Base-by-base conservation (phyloP, 805 yeast species). In the Lipomyces yamadae region DNA sequence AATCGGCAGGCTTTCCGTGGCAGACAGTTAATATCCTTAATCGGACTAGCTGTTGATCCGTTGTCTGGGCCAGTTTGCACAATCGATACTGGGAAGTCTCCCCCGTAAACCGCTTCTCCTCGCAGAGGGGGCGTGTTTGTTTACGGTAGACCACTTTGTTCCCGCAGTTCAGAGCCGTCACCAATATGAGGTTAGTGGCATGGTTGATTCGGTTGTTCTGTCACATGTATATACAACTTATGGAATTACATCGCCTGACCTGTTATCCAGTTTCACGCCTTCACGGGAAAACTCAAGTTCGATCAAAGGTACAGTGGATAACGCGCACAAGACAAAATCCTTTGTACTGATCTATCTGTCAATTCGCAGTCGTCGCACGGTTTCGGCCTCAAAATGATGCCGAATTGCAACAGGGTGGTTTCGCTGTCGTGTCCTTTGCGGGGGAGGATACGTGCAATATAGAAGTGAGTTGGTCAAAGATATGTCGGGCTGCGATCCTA, bases 321-420 rank as follows among this genome's bases (percentile, higher is more conserved):
- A 53, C 55, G 24, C 24, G 24, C 24, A 24, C 24, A 24, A 32
- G 30, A 13, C 54, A 18, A 37, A 37, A 0, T 37, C 13, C 10
- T 37, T 37, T 37, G 55, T 24, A 24, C 18, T 37, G 18, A 30
- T 15, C 24, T 37, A 10, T 35, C 32, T 13, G 34, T n/a, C 37
- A 45, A 7, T 6, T 32, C 74, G 85, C 85, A 72, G 96, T 90
- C 34, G 81, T 90, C 24, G 91, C 90, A 33, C 80, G 96, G 61
- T 86, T 90, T 72, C 79, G 95, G 56, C 95, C 95, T 0, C 80
- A 80, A 56, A 81, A 78, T 60, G 76, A 74, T 2, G 33, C 60
- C 2, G 90, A 76, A 70, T 63, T 37, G 59, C 74, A 42, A 8
- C 61, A 64, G 45, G 71, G 65, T 5, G 70, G 72, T 42, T 58